Conservation (phyloP, 257 asterid genomes). For the Nicotiana undulata region DNA sequence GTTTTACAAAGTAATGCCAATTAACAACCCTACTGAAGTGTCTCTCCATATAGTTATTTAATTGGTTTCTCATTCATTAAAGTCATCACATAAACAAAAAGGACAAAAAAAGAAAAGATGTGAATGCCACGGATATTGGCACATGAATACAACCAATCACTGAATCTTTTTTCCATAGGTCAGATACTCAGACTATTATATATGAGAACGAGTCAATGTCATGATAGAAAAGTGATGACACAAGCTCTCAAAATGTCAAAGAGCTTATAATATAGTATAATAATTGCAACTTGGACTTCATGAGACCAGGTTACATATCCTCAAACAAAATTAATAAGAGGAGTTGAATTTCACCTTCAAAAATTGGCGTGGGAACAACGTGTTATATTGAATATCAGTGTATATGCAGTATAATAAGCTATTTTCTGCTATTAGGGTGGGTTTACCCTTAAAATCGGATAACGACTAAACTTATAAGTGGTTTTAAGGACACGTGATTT, state of each 20-base stretch:
- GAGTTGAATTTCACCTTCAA: neutral
- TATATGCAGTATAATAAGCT: too few relatives aligned
- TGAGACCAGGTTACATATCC: neutral
- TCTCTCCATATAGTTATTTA: too few relatives aligned
- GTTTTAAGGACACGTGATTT: too few relatives aligned
- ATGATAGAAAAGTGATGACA: neutral
- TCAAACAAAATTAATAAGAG: neutral
- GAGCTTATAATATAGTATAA: neutral
- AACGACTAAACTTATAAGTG: too few relatives aligned
- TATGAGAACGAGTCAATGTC: neutral
- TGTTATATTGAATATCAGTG: neutral
- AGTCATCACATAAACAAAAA: neutral
- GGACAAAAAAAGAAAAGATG: too few relatives aligned
- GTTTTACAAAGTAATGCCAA: too few relatives aligned
- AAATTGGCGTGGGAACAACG: neutral
- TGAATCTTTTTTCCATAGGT: neutral
- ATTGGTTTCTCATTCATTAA: neutral
- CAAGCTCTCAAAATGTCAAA: neutral
- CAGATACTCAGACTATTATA: neutral
- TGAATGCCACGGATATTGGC: neutral
- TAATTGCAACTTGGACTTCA: neutral
- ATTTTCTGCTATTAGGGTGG: too few relatives aligned
- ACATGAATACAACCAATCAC: constrained; percentile 1
- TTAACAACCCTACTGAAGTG: too few relatives aligned
- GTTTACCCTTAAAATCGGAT: too few relatives aligned